These are phyloP conservation scores for Cladobotryum mycophilum DNA, from an alignment of 2,329 filamentous ascomycete genomes.

Conservation along the genomic window DNA sequence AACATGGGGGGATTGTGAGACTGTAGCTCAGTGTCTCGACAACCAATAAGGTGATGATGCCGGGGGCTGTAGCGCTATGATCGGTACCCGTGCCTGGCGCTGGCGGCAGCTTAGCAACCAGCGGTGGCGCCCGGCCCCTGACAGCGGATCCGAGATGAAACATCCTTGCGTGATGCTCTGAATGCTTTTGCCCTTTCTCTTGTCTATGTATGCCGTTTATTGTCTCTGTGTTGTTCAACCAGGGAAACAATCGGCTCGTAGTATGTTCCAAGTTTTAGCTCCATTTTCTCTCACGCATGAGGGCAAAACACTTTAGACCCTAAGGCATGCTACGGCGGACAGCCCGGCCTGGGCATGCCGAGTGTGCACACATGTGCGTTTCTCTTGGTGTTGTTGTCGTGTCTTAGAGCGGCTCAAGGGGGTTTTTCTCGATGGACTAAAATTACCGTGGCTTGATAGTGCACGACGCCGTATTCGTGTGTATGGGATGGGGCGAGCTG, in stretches of 20 bases:
- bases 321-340: not conserved
- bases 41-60: conserved; percentile 4
- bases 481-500: too few relatives aligned
- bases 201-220: too few relatives aligned
- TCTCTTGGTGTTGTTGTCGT: not conserved
- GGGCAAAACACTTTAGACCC: not conserved
- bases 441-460: too few relatives aligned
- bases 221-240: not conserved
- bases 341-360: not conserved
- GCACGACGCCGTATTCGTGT: too few relatives aligned
- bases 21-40: conserved; percentile 1
- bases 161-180: not conserved
- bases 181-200: not conserved
- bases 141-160: conserved; percentile 1
- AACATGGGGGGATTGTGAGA: conserved; percentile 8
- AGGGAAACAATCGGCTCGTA: not conserved
- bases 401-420: too few relatives aligned
- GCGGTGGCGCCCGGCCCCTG: not conserved
- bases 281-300: not conserved
- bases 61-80: not conserved
- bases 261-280: not conserved
- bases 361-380: not conserved
- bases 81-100: not conserved
- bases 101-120: not conserved
- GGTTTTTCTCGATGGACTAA: too few relatives aligned